A percentile compares a stretch with the other conserved stretches of the same genome.
Evolutionary conservation across 2,329 filamentous ascomycete genomes (phyloP).

Genomic region (Beauveria sp.): DNA sequence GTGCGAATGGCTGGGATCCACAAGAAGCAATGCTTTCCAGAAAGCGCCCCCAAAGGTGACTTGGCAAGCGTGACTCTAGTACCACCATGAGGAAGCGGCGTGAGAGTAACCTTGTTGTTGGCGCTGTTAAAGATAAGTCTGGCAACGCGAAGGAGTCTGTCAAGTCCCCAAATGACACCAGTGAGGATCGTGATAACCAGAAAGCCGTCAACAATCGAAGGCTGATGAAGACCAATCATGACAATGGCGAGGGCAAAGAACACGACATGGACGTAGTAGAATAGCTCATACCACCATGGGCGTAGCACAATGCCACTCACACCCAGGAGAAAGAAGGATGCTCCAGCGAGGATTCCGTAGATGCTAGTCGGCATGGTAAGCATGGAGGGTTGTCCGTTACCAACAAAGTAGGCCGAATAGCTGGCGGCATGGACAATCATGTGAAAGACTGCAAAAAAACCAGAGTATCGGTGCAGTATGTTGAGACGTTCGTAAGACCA

Average conservation of each 20-base stretch:
- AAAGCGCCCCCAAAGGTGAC: conserved; percentile 35
- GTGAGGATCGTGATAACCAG: conserved; percentile 35
- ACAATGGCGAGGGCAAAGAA: conserved; percentile 43
- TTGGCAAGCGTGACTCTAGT: conserved; percentile 48
- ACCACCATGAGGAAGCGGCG: conserved; percentile 44
- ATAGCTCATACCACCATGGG: conserved; percentile 46
- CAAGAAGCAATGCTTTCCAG: conserved; percentile 56
- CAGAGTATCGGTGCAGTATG: conserved; percentile 46
- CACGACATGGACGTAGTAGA: conserved; percentile 44
- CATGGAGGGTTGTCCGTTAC: conserved; percentile 18
- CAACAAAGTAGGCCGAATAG: conserved; percentile 35
- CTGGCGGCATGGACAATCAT: conserved; percentile 38
- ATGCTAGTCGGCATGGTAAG: conserved; percentile 33
- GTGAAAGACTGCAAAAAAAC: conserved; percentile 39
- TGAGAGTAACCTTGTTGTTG: conserved; percentile 46
- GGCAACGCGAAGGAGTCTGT: conserved; percentile 40
- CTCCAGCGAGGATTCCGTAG: conserved; percentile 40
- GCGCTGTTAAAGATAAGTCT: conserved; percentile 36
- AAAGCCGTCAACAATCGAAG: conserved; percentile 33
- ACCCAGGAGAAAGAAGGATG: conserved; percentile 37
- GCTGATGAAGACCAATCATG: conserved; percentile 44
- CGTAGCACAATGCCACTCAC: conserved; percentile 36
- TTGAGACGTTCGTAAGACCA: conserved; percentile 54
- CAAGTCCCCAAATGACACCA: conserved; percentile 41
- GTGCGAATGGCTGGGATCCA: conserved; percentile 53